phyloP scores from a whole-genome alignment of 345 rosid species.

The Linum usitatissimum region DNA sequence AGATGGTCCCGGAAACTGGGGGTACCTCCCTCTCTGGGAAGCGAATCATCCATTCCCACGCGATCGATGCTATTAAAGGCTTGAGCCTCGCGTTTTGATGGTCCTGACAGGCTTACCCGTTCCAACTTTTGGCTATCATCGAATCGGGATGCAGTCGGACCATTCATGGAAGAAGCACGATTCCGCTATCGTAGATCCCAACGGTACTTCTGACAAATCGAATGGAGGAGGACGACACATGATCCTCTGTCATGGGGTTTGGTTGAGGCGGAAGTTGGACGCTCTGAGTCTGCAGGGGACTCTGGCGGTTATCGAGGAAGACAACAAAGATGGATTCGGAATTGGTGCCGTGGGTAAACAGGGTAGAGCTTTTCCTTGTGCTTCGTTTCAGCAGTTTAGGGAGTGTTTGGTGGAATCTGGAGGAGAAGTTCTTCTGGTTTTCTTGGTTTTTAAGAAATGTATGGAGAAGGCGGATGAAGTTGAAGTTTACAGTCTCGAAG shows the following conservation, averaged over 20 bases:
- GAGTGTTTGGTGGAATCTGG: slow-evolving; percentile 2
- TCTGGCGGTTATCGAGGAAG: not conserved
- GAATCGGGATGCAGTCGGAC: not conserved
- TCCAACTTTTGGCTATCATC: not conserved
- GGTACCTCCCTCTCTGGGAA: not conserved
- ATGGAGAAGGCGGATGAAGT: not conserved
- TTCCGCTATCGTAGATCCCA: not conserved
- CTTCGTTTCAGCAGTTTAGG: not conserved
- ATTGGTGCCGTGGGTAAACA: not conserved
- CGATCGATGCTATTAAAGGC: not conserved
- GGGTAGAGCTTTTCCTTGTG: not conserved
- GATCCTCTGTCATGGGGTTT: not conserved
- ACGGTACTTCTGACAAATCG: not conserved
- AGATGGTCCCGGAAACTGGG: not conserved
- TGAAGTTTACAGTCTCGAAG: not conserved
- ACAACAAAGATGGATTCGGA: not conserved
- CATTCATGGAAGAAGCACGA: not conserved
- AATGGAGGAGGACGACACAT: not conserved
- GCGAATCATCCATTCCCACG: not conserved
- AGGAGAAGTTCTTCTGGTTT: not conserved
- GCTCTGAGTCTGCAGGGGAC: not conserved
- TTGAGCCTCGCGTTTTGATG: not conserved
- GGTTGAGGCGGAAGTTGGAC: not conserved
- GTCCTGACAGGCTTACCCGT: not conserved
- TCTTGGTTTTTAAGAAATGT: not conserved